phyloP scores from a whole-genome alignment of 2,329 filamentous ascomycete species.

The Microdochium trichocladiopsis region DNA sequence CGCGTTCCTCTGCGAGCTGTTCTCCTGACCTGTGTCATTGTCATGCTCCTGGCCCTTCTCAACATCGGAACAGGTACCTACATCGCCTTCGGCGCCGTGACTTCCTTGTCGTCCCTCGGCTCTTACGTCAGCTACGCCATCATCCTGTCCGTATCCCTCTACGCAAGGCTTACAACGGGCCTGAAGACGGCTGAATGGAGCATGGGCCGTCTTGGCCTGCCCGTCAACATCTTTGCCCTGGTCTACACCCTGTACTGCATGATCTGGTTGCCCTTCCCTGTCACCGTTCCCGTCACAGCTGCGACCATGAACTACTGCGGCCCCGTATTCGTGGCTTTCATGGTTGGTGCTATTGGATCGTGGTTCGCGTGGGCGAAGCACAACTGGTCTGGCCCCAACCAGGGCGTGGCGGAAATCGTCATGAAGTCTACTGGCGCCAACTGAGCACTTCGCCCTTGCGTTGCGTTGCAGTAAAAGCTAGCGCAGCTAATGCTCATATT shows the following conservation, averaged over 20 bases:
- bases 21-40: constrained; percentile 2
- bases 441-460: too few relatives aligned
- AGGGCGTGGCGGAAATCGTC: constrained; percentile 1
- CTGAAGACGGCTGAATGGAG: constrained; percentile 3
- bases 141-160: constrained; percentile 2
- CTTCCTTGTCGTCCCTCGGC: constrained; percentile 6
- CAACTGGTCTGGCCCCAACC: constrained; percentile 3
- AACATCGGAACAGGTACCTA: constrained; percentile 5
- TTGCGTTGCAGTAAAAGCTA: too few relatives aligned
- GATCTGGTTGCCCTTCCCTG: constrained; percentile 5
- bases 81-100: constrained; percentile 6
- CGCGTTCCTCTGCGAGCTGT: constrained; percentile 5
- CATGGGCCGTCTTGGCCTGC: constrained; percentile 1
- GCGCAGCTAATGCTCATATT: too few relatives aligned
- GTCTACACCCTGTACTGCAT: constrained; percentile 5
- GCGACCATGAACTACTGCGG: constrained; percentile 5
- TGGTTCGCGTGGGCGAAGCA: constrained; percentile 2
- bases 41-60: constrained; percentile 4
- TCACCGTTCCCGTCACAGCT: constrained; percentile 3
- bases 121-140: constrained; percentile 6
- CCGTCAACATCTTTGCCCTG: constrained; percentile 4
- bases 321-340: constrained; percentile 2
- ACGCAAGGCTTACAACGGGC: neutral
- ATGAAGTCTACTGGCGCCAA: neutral
- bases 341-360: neutral